phyloP scores from a whole-genome alignment of 768 basidiomycete genomes.

The Nidularia pulvinata region DNA sequence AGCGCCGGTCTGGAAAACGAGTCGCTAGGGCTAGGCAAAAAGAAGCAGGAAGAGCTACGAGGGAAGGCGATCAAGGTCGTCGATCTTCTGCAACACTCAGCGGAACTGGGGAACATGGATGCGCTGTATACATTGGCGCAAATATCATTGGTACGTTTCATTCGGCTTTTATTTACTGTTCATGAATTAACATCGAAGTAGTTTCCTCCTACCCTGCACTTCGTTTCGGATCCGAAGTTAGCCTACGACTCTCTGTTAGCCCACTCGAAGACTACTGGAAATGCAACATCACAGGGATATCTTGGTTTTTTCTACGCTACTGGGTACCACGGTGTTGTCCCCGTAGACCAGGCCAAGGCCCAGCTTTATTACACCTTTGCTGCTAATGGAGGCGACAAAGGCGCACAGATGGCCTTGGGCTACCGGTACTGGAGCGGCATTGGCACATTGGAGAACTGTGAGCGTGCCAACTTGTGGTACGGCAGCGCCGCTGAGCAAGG shows the following conservation, averaged over 20 bases:
- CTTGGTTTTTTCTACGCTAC: constrained; percentile 90
- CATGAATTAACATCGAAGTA: constrained; percentile 15
- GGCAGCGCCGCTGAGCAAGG: constrained; percentile 87
- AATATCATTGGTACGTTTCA: constrained; percentile 59
- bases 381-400: constrained; percentile 83
- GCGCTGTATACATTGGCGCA: constrained; percentile 70
- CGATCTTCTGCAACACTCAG: constrained; percentile 79
- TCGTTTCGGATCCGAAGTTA: constrained; percentile 56
- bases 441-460: constrained; percentile 85
- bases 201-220: constrained; percentile 76
- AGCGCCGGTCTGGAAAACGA: constrained; percentile 38
- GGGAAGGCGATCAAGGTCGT: constrained; percentile 81
- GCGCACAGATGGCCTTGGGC: constrained; percentile 90
- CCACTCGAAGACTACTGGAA: constrained; percentile 73
- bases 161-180: no score
- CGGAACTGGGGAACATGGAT: constrained; percentile 74
- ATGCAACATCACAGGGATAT: constrained; percentile 84
- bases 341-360: constrained; percentile 76
- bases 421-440: constrained; percentile 98
- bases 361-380: constrained; percentile 95
- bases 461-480: constrained; percentile 86
- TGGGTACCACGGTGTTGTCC: constrained; percentile 68
- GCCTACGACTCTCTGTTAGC: constrained; percentile 63
- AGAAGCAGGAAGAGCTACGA: constrained; percentile 64
- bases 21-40: constrained; percentile 34